These are phyloP conservation scores for Torulaspora microellipsoides DNA, from an alignment of 805 yeast species.

Conservation along the genomic window DNA sequence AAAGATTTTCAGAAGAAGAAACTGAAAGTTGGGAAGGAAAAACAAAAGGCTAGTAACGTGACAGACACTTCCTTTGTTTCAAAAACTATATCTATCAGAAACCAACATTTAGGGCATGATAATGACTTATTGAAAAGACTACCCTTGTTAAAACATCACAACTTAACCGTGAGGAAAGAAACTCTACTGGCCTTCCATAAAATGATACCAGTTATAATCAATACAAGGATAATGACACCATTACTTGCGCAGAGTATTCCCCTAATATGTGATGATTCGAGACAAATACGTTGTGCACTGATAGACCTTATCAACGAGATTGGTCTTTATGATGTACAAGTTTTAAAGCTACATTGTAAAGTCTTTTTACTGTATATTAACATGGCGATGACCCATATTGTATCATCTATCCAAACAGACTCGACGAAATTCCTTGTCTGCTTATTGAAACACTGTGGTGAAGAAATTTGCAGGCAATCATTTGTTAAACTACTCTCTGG, in stretches of 20 bases:
- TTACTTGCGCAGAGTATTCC: constrained; percentile 30
- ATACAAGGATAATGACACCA: constrained; percentile 29
- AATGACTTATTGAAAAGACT: constrained; percentile 55
- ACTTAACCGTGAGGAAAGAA: constrained; percentile 65
- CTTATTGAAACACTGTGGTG: constrained; percentile 51
- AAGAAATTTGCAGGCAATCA: constrained; percentile 52
- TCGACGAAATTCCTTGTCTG: constrained; percentile 63
- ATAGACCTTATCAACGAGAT: constrained; percentile 45
- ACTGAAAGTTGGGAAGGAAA: constrained; percentile 82
- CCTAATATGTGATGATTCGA: constrained; percentile 51
- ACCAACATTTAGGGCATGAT: constrained; percentile 29
- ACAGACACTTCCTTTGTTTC: constrained; percentile 86
- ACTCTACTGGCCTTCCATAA: constrained; percentile 52
- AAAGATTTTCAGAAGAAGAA: constrained; percentile 58
- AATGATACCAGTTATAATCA: constrained; percentile 44
- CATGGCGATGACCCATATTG: constrained; percentile 91
- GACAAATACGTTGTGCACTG: constrained; percentile 57
- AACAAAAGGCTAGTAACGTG: constrained; percentile 62
- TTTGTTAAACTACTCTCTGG: constrained; percentile 68
- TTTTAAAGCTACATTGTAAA: constrained; percentile 57
- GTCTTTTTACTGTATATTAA: constrained; percentile 67
- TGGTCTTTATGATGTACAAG: constrained; percentile 46
- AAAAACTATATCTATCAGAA: constrained; percentile 38
- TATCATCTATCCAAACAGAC: constrained; percentile 67
- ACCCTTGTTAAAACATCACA: constrained; percentile 71